Evolutionary conservation across 192 early-diverging fungal genomes (phyloP).

Genomic region (Pecoramyces ruminantium): DNA sequence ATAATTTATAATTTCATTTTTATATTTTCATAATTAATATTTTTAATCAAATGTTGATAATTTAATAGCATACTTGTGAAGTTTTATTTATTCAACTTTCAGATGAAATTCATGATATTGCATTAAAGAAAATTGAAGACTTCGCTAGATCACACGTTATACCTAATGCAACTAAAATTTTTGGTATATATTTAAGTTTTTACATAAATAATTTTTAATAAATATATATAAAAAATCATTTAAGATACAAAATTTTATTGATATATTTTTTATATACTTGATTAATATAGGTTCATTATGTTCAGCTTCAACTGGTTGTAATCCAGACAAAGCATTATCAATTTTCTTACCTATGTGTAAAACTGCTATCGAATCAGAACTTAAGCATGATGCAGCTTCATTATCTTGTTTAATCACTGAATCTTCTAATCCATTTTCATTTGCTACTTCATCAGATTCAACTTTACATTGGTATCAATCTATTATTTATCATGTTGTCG

Average conservation of each 20-base stretch:
- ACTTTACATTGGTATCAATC: constrained; percentile 64
- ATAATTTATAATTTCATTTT: not conserved
- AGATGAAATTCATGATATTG: constrained; percentile 38
- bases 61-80: constrained; percentile 38
- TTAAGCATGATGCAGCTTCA: constrained; percentile 44
- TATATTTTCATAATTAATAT: not conserved
- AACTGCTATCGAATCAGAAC: constrained; percentile 34
- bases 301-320: constrained; percentile 14
- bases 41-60: not conserved
- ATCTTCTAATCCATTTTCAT: constrained; percentile 19
- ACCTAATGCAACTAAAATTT: constrained; percentile 49
- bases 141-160: constrained; percentile 36
- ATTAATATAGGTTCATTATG: constrained; percentile 9
- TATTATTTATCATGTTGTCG: constrained; percentile 39
- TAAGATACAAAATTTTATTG: too few species aligned
- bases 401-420: constrained; percentile 14
- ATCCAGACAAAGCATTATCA: constrained; percentile 23
- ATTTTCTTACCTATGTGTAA: constrained; percentile 39
- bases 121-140: constrained; percentile 33
- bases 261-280: too few species aligned
- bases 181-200: too few species aligned
- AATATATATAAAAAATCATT: too few species aligned
- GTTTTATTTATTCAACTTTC: constrained; percentile 52
- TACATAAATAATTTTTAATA: too few species aligned
- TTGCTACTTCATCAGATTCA: constrained; percentile 35